Evolutionary conservation across 2,329 filamentous ascomycete species (phyloP).

Genomic region (Fusarium humuli): DNA sequence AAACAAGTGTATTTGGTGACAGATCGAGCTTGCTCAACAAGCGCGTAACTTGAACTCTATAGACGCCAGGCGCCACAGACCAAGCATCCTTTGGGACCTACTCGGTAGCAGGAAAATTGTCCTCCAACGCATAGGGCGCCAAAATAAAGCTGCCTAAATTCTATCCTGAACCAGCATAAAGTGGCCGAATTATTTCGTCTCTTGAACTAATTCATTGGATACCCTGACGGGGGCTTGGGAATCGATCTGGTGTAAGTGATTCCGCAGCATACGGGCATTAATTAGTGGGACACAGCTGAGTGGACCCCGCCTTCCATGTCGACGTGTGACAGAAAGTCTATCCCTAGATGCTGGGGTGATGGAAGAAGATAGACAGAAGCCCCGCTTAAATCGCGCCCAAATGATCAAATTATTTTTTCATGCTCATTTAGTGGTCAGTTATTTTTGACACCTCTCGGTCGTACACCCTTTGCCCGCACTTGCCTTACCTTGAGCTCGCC

Average conservation of each 20-base stretch:
- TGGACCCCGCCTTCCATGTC: neutral
- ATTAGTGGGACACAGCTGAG: neutral
- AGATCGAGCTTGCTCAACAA: neutral
- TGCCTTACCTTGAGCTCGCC: neutral
- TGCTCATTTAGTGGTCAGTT: neutral
- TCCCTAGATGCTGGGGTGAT: neutral
- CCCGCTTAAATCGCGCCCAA: neutral
- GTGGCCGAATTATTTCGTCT: neutral
- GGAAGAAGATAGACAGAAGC: neutral
- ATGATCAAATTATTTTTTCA: neutral
- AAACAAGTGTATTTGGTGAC: neutral
- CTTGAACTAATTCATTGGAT: neutral
- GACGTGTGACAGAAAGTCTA: neutral
- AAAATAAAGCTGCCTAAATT: neutral
- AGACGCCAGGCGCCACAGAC: neutral
- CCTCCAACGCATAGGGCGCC: neutral
- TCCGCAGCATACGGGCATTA: neutral
- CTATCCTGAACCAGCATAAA: neutral
- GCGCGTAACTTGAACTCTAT: neutral
- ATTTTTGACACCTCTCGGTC: neutral
- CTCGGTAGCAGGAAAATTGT: neutral
- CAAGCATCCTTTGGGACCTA: neutral
- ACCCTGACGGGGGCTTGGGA: neutral
- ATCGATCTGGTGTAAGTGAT: neutral
- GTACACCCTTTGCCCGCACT: neutral